Evolutionary conservation across 306 rosid genomes (phyloP).

Genomic region (Begonia fuchsioides): DNA sequence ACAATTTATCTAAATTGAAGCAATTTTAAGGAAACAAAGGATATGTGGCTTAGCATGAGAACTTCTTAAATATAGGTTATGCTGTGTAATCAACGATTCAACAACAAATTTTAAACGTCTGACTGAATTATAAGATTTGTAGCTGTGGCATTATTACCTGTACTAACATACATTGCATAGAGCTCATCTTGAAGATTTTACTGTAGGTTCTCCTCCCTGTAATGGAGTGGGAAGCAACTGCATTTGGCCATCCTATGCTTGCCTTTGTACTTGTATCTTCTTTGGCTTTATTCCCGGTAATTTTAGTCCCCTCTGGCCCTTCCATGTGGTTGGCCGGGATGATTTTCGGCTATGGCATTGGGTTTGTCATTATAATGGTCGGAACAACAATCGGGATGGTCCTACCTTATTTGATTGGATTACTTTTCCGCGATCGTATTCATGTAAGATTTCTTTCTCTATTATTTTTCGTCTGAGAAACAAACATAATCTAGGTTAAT

Average conservation of each 20-base stretch:
- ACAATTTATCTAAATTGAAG: too few species aligned
- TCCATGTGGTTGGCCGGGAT: slow-evolving; percentile 99
- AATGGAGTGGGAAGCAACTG: slow-evolving; percentile 95
- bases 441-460: slow-evolving; percentile 45
- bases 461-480: neutral
- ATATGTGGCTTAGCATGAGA: neutral
- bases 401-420: slow-evolving; percentile 83
- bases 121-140: neutral
- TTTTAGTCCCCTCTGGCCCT: slow-evolving; percentile 88
- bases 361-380: slow-evolving; percentile 81
- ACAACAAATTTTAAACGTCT: neutral
- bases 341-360: slow-evolving; percentile 95
- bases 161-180: too few species aligned
- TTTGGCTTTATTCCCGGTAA: slow-evolving; percentile 74
- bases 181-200: neutral
- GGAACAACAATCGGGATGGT: slow-evolving; percentile 98
- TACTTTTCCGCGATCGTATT: slow-evolving; percentile 65
- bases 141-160: too few species aligned
- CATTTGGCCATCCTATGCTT: slow-evolving; percentile 94
- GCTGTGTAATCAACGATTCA: neutral
- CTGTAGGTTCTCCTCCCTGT: slow-evolving; percentile 67
- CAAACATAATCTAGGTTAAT: neutral
- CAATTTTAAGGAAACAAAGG: neutral
- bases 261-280: slow-evolving; percentile 77
- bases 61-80: neutral